phyloP scores from a whole-genome alignment of 179 eudicot genomes.

The Nepenthes alata region DNA sequence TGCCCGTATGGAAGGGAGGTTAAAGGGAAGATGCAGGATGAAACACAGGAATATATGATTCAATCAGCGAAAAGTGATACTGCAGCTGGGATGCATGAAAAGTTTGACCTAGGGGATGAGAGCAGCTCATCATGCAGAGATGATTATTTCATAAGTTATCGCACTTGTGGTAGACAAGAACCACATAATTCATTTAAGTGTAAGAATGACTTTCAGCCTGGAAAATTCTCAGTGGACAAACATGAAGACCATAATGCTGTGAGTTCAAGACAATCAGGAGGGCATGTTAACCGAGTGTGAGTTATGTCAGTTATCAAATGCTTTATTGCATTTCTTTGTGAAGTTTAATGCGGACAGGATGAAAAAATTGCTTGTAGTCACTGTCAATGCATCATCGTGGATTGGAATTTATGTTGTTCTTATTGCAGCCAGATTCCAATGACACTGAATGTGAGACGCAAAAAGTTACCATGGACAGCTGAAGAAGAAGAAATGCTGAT shows the following conservation, averaged over 20 bases:
- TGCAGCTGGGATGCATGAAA: not conserved
- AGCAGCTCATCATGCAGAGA: constrained; percentile 2
- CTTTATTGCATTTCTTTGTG: not conserved
- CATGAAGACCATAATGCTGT: constrained; percentile 5
- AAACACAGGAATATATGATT: not conserved
- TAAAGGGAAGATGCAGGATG: not conserved
- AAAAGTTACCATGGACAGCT: constrained; percentile 32
- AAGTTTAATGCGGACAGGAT: no score
- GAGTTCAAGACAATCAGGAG: constrained; percentile 2
- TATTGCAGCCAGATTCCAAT: constrained; percentile 20
- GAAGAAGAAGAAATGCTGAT: constrained; percentile 57
- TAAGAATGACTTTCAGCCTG: constrained; percentile 2
- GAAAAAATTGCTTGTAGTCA: not conserved
- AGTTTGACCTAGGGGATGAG: not conserved
- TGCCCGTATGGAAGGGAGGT: not conserved
- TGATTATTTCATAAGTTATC: constrained; percentile 1
- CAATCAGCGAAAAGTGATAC: not conserved
- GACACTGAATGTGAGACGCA: constrained; percentile 23
- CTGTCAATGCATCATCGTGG: not conserved
- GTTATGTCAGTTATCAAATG: not conserved
- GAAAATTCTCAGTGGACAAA: constrained; percentile 5
- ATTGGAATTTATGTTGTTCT: constrained; percentile 4
- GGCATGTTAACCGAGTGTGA: constrained; percentile 10
- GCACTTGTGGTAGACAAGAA: not conserved
- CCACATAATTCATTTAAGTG: not conserved